phyloP scores from a whole-genome alignment of 1,284 basidiomycete species.

The Marasmius sp. region DNA sequence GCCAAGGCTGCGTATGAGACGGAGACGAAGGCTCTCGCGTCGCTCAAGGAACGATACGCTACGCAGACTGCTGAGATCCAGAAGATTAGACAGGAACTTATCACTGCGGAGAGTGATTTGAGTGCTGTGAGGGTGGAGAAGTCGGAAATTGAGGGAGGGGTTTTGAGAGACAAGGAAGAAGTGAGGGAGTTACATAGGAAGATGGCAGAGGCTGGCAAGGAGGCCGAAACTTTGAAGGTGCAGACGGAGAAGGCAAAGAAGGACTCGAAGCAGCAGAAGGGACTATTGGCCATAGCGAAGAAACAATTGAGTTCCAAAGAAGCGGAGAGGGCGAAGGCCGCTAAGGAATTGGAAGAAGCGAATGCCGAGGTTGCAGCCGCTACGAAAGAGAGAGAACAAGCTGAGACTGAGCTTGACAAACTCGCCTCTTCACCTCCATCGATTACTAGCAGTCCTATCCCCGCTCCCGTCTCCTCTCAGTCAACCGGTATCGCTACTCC shows the following conservation, averaged over 20 bases:
- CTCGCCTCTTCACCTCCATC: constrained; percentile 10
- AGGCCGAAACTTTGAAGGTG: constrained; percentile 71
- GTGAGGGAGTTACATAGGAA: constrained; percentile 83
- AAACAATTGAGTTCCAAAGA: constrained; percentile 93
- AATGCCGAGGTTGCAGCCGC: constrained; percentile 51
- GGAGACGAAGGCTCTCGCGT: constrained; percentile 75
- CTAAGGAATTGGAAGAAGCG: constrained; percentile 73
- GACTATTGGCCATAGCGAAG: constrained; percentile 89
- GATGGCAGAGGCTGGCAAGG: constrained; percentile 79
- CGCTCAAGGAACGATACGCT: constrained; percentile 71
- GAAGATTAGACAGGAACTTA: constrained; percentile 78
- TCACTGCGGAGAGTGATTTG: constrained; percentile 89
- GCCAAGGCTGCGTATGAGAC: constrained; percentile 83
- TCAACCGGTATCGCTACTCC: constrained; percentile 20
- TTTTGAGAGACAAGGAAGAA: constrained; percentile 94
- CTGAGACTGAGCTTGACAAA: constrained; percentile 51
- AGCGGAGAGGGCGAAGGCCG: constrained; percentile 67
- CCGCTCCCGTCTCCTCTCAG: constrained; percentile 17
- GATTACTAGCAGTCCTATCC: constrained; percentile 3
- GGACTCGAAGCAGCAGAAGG: constrained; percentile 95
- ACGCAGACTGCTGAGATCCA: constrained; percentile 80
- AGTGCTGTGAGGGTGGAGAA: constrained; percentile 90
- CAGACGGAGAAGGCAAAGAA: constrained; percentile 90
- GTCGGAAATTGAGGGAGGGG: constrained; percentile 85
- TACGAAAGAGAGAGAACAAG: constrained; percentile 57